Evolutionary conservation across 345 rosid species (phyloP), one percentile per base, ranked within the genome.

Genomic region (Hibiscus trionum): DNA sequence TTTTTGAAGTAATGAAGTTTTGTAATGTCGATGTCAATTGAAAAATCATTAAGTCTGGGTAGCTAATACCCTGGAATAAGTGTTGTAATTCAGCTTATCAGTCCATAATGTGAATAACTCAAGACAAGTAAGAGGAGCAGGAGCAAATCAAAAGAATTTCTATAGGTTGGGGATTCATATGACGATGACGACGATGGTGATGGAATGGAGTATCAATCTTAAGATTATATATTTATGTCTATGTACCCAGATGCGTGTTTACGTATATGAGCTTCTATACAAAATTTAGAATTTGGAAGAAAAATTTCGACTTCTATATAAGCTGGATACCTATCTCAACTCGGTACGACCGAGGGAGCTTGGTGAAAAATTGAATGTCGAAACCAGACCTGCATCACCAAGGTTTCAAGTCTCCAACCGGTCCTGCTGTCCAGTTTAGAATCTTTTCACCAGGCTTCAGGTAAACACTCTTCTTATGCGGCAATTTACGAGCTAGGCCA

Each of bases 401-500:
- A 72, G 98, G 97, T 81, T 94, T 94, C 78, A 86, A 77, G 86
- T 91, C 98, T 53, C 88, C 86, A 1, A 82, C 80, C 0, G 95
- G 96, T 69, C 98, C 96, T 26, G 91, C 88, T 0, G 98, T 94
- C 98, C 98, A 94, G 75, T 91, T 91, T 76, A 94, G 65, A 19
- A 71, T 29, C 83, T 84, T 88, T 29, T 83, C 87, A 17, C 86
- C 91, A 10, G 85, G 73, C 75, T 82, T 88, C 82, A 90, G 71
- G 81, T 85, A 87, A 17, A 74, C 60, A 12, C 72, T 80, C 76
- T 71, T 80, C 35, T 77, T 78, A 11, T 94, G 98, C 0, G 97
- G 97, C 80, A 94, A 62, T 80, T 91, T 94, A 3, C 97, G 82
- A 19, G 95, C 98, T 29, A 94, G 80, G 31, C 97, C 98, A 24